Percentiles rank a stretch among this genome's conserved stretches.
These are phyloP conservation scores for Euphorbia tirucalli DNA, from an alignment of 345 rosid species.

Conservation along the genomic window DNA sequence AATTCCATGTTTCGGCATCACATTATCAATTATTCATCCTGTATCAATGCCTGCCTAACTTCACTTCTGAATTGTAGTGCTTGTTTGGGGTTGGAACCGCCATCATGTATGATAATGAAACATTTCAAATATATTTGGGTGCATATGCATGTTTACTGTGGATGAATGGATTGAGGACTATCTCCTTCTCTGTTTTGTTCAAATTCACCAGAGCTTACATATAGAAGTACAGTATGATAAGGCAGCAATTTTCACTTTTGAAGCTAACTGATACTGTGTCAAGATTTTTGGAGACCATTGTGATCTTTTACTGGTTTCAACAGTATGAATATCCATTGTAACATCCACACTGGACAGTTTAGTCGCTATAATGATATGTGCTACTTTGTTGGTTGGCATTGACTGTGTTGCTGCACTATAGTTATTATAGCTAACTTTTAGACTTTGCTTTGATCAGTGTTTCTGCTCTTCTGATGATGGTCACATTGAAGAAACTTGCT, in stretches of 20 bases:
- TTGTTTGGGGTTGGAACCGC: not conserved
- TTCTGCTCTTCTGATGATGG: conserved; percentile 99
- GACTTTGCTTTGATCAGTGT: conserved; percentile 48
- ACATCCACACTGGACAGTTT: not conserved
- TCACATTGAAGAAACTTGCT: conserved; percentile 93
- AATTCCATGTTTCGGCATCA: not conserved
- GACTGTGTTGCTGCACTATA: not conserved
- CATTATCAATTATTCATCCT: not conserved
- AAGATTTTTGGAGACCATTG: not conserved
- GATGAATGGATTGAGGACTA: conserved; percentile 2
- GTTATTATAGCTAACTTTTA: conserved; percentile 11
- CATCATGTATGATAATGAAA: not conserved
- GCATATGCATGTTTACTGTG: not conserved
- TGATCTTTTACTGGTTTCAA: not conserved
- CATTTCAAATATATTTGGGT: not conserved
- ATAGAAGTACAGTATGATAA: not conserved
- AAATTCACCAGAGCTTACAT: not conserved
- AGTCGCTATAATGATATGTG: not conserved
- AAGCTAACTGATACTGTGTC: not conserved
- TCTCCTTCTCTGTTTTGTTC: not conserved
- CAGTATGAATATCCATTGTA: not conserved
- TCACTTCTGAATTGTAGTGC: not conserved
- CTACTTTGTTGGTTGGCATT: conserved; percentile 5
- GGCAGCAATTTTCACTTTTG: not conserved
- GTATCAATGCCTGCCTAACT: not conserved